Conservation (phyloP, 768 basidiomycete genomes). For the Phanerochaete sordida region DNA sequence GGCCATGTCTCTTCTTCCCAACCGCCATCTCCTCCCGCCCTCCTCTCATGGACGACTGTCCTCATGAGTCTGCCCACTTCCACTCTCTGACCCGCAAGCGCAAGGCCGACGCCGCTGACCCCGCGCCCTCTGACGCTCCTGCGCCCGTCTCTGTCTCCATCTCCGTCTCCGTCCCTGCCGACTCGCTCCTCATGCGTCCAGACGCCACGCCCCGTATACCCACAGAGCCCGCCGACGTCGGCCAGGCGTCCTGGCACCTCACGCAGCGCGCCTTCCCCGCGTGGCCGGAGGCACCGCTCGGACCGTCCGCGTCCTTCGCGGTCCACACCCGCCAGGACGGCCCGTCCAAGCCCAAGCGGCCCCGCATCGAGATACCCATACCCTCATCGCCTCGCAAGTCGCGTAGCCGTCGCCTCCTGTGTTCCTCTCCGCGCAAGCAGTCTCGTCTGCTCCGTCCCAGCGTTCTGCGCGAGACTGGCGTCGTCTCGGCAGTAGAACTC, state of each 20-base stretch:
- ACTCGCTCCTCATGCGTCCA: slow-evolving; percentile 34
- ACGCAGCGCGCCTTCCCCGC: slow-evolving; percentile 17
- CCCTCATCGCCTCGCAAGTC: slow-evolving; percentile 14
- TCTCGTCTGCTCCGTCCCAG: slow-evolving; percentile 29
- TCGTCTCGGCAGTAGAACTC: slow-evolving; percentile 25
- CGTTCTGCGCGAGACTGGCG: slow-evolving; percentile 27
- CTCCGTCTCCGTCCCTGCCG: slow-evolving; percentile 20
- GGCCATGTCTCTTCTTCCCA: slow-evolving; percentile 17
- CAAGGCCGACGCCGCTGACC: slow-evolving; percentile 55
- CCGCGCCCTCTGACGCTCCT: background rate
- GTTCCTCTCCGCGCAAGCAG: slow-evolving; percentile 22
- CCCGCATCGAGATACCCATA: slow-evolving; percentile 27
- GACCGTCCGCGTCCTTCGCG: slow-evolving; percentile 27
- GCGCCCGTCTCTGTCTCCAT: background rate
- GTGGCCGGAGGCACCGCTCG: slow-evolving; percentile 4
- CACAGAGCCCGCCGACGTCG: slow-evolving; percentile 31
- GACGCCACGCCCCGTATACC: slow-evolving; percentile 26
- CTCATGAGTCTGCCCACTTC: slow-evolving; percentile 43
- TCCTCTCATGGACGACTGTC: slow-evolving; percentile 57
- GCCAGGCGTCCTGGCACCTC: slow-evolving; percentile 29
- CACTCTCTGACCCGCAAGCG: slow-evolving; percentile 58
- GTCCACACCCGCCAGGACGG: slow-evolving; percentile 20
- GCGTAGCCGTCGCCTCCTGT: slow-evolving; percentile 15
- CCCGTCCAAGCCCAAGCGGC: slow-evolving; percentile 25
- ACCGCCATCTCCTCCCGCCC: slow-evolving; percentile 28